A percentile compares a stretch with the other conserved stretches of the same genome.
Evolutionary conservation across 805 yeast species (phyloP).

Genomic region (Candida xyloterini): DNA sequence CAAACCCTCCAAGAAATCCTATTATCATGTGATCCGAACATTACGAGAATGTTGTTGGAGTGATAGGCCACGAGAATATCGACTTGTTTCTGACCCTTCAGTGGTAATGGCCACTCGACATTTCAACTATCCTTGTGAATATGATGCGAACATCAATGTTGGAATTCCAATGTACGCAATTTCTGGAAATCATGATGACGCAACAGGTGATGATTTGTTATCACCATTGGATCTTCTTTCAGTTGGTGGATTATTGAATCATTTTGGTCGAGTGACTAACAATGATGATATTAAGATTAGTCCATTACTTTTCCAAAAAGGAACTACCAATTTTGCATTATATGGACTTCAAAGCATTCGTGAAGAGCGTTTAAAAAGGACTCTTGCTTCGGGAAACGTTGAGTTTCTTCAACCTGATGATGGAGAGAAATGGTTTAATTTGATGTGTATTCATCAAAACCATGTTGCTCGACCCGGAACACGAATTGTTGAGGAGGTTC

Average conservation of each 20-base stretch:
- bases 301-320: conserved; percentile 82
- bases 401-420: conserved; percentile 68
- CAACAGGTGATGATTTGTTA: conserved; percentile 79
- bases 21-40: conserved; percentile 76
- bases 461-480: conserved; percentile 79
- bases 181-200: conserved; percentile 95
- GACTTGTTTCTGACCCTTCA: conserved; percentile 75
- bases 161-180: conserved; percentile 90
- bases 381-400: conserved; percentile 78
- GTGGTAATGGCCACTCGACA: conserved; percentile 56
- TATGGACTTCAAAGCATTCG: conserved; percentile 88
- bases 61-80: conserved; percentile 82
- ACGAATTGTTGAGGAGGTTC: conserved; percentile 78
- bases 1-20: conserved; percentile 81
- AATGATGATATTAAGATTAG: conserved; percentile 69
- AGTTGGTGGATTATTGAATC: conserved; percentile 80
- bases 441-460: conserved; percentile 90
- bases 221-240: conserved; percentile 84
- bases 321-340: conserved; percentile 74
- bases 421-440: conserved; percentile 69
- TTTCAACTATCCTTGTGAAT: conserved; percentile 74
- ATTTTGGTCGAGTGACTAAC: conserved; percentile 79
- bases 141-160: conserved; percentile 86
- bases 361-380: conserved; percentile 81
- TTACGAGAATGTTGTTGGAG: conserved; percentile 75